phyloP scores from a whole-genome alignment of 495 filamentous ascomycete species.

The Lindgomyces ingoldianus region DNA sequence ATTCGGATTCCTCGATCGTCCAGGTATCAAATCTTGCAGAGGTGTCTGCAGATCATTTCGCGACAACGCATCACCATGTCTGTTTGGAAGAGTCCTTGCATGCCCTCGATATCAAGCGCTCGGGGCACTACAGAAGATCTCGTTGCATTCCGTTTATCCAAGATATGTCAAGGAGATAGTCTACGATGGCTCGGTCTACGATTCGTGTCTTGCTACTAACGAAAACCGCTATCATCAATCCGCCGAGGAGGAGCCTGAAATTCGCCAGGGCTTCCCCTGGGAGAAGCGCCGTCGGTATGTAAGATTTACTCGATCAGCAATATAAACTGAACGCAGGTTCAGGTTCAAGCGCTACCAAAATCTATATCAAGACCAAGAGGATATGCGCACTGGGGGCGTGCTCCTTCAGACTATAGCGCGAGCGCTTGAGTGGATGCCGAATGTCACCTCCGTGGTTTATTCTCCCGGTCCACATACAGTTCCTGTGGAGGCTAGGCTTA shows the following conservation, averaged over 20 bases:
- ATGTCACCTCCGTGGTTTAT: conserved; percentile 24
- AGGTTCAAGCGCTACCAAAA: conserved; percentile 21
- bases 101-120: conserved; percentile 27
- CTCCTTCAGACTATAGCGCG: conserved; percentile 17
- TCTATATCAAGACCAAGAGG: conserved; percentile 31
- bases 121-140: conserved; percentile 19
- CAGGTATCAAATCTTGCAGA: conserved; percentile 21
- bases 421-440: conserved; percentile 29
- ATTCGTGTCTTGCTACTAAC: neutral
- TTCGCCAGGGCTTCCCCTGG: neutral
- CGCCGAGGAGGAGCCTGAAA: neutral
- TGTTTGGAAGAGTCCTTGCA: conserved; percentile 25
- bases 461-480: conserved; percentile 22
- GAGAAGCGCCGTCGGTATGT: conserved; percentile 5
- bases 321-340: neutral
- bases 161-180: conserved; percentile 33
- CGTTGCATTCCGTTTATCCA: conserved; percentile 15
- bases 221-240: neutral
- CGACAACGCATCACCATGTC: conserved; percentile 10
- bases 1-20: conserved; percentile 24
- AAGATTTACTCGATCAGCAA: neutral
- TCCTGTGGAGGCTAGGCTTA: conserved; percentile 16
- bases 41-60: conserved; percentile 12
- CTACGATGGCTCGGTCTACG: conserved; percentile 30
- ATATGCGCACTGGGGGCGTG: conserved; percentile 8